Conservation (phyloP, 768 basidiomycete species). For the Tephrocybe rancida region DNA sequence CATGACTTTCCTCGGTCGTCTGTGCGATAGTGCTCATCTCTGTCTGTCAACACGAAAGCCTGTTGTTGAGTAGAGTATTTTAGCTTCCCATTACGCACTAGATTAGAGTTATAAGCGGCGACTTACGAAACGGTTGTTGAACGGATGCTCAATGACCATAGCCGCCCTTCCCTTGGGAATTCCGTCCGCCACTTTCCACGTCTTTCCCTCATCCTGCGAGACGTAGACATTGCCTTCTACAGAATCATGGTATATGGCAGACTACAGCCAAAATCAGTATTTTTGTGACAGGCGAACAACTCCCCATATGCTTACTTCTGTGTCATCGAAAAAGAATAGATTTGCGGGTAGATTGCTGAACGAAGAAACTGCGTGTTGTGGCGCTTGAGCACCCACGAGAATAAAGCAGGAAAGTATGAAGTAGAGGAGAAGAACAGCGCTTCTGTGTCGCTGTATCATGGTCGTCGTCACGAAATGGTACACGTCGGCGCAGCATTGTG, state of each 20-base stretch:
- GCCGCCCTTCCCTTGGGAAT: slow-evolving; percentile 59
- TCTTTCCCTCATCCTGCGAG: slow-evolving; percentile 87
- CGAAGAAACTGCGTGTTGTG: slow-evolving; percentile 47
- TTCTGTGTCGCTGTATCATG: slow-evolving; percentile 26
- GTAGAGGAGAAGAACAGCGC: slow-evolving; percentile 19
- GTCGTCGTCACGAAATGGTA: slow-evolving; percentile 22
- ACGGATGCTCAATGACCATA: slow-evolving; percentile 87
- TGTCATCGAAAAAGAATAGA: slow-evolving; percentile 94
- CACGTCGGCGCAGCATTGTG: slow-evolving; percentile 18
- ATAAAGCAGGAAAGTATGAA: slow-evolving; percentile 18
- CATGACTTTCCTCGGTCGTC: slow-evolving; percentile 87
- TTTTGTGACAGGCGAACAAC: neutral
- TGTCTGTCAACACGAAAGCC: slow-evolving; percentile 86
- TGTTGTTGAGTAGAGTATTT: slow-evolving; percentile 26
- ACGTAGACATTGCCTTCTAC: slow-evolving; percentile 69
- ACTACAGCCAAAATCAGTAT: slow-evolving; percentile 27
- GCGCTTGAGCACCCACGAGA: slow-evolving; percentile 39
- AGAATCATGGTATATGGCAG: slow-evolving; percentile 82
- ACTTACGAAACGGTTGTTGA: slow-evolving; percentile 73
- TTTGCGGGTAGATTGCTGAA: slow-evolving; percentile 76
- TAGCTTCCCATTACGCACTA: neutral
- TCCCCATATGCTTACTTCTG: slow-evolving; percentile 56
- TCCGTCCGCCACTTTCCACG: slow-evolving; percentile 50
- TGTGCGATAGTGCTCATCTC: slow-evolving; percentile 84
- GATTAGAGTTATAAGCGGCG: neutral